Evolutionary conservation across 225 moss, liverwort and hornwort genomes (phyloP), one percentile per base, ranked within the genome.

Genomic region (Polytrichum commune): DNA sequence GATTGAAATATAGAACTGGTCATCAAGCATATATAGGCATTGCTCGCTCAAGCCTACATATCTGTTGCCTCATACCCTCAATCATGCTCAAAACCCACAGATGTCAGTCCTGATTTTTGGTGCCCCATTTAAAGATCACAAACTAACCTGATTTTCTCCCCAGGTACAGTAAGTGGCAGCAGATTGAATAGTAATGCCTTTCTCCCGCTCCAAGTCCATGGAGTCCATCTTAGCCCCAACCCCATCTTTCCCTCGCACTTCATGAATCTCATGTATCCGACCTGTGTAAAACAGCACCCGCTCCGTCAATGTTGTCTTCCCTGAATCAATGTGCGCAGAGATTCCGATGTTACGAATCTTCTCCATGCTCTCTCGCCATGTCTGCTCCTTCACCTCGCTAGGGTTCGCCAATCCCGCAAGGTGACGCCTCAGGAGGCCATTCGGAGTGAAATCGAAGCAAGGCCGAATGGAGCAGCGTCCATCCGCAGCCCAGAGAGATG

Each of bases 221-320:
- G 96, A 96, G 79, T 96, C 96, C 96, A 96, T 96, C 86, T 96
- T 96, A 24, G 96, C 96, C 23, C 96, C 96, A 5, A 96, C 93
- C 55, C 96, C 96, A 84, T 96, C 96, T 86, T 90, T 93, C 35
- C 96, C 96, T 65, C 96, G 84, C 27, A 96, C 96, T 78, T 96
- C 96, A 69, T 97, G 97, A 78, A 97, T 97, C 85, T 94, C 97
- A 76, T 94, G 97, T 69, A 97, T 94, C 69, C 82, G 81, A 33
- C 97, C 97, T 0, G 97, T 94, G 69, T 94, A 97, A 67, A 92
- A 97, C 57, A 94, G 69, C 53, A 97, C 92, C 6, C 97, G 92
- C 80, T 97, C 97, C 30, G 94, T 97, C 71, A 97, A 79, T 16
- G 97, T 97, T 7, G 97, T 94, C 75, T 94, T 97, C 28, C 97